These are phyloP conservation scores for Elsinoe australis DNA, from an alignment of 2,329 filamentous ascomycete genomes.

Conservation along the genomic window DNA sequence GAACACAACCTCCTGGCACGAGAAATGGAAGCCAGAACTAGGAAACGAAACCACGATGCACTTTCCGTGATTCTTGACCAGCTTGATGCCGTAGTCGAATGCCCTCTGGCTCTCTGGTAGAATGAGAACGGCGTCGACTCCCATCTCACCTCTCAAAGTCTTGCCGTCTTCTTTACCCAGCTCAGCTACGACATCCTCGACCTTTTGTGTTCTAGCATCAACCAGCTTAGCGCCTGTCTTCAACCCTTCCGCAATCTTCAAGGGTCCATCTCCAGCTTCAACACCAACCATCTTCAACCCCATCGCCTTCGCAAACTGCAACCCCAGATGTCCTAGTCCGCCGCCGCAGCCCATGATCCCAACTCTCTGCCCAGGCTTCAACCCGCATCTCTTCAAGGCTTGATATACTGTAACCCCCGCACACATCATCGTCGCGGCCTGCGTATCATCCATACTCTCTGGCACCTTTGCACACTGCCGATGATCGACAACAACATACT, in stretches of 20 bases:
- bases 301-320: constrained; percentile 30
- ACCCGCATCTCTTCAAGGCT: constrained; percentile 33
- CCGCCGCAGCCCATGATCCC: constrained; percentile 37
- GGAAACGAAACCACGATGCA: constrained; percentile 44
- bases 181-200: constrained; percentile 27
- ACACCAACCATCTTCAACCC: constrained; percentile 34
- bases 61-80: constrained; percentile 40
- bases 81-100: constrained; percentile 41
- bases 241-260: constrained; percentile 32
- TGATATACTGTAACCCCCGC: constrained; percentile 38
- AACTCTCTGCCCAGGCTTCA: constrained; percentile 31
- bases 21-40: constrained; percentile 38
- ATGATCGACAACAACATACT: constrained; percentile 39
- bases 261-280: constrained; percentile 33
- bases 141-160: constrained; percentile 34
- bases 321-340: constrained; percentile 29
- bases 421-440: constrained; percentile 39
- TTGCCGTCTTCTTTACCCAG: constrained; percentile 34
- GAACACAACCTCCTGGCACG: constrained; percentile 38
- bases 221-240: constrained; percentile 32
- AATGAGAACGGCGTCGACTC: constrained; percentile 41
- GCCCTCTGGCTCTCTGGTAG: constrained; percentile 42
- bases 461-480: constrained; percentile 34
- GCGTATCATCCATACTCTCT: constrained; percentile 30
- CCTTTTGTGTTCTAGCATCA: constrained; percentile 33